These are phyloP conservation scores for Aegilops longissima DNA, from an alignment of 176 grass and related monocot species.

Conservation along the genomic window DNA sequence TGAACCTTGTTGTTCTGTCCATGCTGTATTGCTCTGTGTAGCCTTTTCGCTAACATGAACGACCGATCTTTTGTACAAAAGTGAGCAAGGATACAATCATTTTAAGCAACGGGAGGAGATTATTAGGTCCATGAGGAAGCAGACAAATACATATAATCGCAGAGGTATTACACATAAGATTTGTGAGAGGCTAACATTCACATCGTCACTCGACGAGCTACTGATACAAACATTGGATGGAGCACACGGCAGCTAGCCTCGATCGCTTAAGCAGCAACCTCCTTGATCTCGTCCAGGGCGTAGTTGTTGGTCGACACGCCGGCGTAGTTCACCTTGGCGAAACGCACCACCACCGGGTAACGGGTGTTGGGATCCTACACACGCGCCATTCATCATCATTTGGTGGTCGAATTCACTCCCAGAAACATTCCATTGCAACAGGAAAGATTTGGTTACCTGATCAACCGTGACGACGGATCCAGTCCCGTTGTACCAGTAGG, in stretches of 20 bases:
- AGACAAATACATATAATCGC: constrained; percentile 29
- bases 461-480: constrained; percentile 79
- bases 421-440: background rate
- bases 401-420: background rate
- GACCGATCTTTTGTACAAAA: constrained; percentile 21
- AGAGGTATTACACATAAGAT: constrained; percentile 38
- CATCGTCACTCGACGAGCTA: background rate
- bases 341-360: constrained; percentile 83
- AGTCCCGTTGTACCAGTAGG: constrained; percentile 93
- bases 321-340: constrained; percentile 83
- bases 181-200: background rate
- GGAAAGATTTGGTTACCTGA: constrained; percentile 45
- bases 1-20: background rate
- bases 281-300: constrained; percentile 80
- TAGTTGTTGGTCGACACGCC: constrained; percentile 97
- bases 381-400: background rate
- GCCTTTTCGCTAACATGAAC: background rate
- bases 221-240: background rate
- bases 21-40: background rate
- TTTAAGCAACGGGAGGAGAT: background rate
- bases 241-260: background rate
- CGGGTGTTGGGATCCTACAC: constrained; percentile 72
- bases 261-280: constrained; percentile 53
- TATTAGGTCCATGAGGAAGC: constrained; percentile 32
- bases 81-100: background rate